These are phyloP conservation scores for Phaeosphaeria sp. DNA, from an alignment of 2,329 filamentous ascomycete species.

Conservation along the genomic window DNA sequence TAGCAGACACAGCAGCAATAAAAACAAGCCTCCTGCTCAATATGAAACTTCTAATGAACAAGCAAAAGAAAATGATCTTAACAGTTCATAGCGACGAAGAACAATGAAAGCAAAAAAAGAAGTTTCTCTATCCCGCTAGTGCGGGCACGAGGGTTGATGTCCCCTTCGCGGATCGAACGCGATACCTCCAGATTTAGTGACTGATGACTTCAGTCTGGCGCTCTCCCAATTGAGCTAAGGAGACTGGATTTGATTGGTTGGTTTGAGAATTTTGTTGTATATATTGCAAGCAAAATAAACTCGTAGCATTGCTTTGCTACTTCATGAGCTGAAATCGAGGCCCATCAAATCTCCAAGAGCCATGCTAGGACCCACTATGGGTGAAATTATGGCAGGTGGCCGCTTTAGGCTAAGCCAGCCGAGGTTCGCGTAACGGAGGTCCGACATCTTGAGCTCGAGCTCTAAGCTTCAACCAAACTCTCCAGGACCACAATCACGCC, in stretches of 20 bases:
- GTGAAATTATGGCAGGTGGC: neutral
- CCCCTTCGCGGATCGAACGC: slow-evolving; percentile 31
- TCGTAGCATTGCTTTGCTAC: too few relatives aligned
- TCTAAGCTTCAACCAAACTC: slow-evolving; percentile 7
- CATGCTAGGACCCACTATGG: neutral
- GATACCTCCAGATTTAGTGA: slow-evolving; percentile 40
- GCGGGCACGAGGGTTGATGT: slow-evolving; percentile 18
- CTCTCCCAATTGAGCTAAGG: slow-evolving; percentile 42
- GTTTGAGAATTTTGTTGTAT: slow-evolving; percentile 3
- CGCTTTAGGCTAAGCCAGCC: slow-evolving; percentile 8
- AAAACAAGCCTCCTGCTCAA: neutral
- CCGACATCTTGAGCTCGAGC: neutral
- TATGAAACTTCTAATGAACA: neutral
- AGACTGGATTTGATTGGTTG: slow-evolving; percentile 27
- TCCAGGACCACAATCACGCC: neutral
- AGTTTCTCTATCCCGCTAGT: slow-evolving; percentile 15
- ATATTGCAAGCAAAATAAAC: too few relatives aligned
- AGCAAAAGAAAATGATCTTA: neutral
- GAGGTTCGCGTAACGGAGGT: slow-evolving; percentile 8
- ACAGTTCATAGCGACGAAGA: neutral
- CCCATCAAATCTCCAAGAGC: neutral
- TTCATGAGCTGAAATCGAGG: neutral
- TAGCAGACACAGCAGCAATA: neutral
- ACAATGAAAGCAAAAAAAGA: slow-evolving; percentile 7
- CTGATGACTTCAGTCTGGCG: slow-evolving; percentile 40